Conservation (phyloP, 2,329 filamentous ascomycete species). For the Exophiala viscosa region DNA sequence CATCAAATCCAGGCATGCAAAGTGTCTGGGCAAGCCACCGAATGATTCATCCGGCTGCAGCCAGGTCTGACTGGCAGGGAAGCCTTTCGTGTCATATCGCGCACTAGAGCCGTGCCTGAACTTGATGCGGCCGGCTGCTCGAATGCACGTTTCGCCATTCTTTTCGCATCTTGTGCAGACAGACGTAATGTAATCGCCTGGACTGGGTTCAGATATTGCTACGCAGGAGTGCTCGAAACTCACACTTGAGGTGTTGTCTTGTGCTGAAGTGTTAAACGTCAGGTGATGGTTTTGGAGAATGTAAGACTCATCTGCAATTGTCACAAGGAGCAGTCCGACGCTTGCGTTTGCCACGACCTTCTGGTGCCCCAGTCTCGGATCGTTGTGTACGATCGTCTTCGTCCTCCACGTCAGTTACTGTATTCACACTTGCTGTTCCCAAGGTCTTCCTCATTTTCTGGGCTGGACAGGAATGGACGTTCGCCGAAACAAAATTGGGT, state of each 20-base stretch:
- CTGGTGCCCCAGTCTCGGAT: not conserved
- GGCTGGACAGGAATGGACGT: not conserved
- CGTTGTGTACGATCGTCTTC: not conserved
- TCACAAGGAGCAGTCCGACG: slow-evolving; percentile 10
- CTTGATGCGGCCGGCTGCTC: slow-evolving; percentile 7
- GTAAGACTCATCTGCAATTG: slow-evolving; percentile 14
- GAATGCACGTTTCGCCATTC: slow-evolving; percentile 15
- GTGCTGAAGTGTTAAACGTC: slow-evolving; percentile 5
- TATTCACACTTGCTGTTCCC: not conserved
- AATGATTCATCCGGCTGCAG: slow-evolving; percentile 28
- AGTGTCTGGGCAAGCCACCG: not conserved
- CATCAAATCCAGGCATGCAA: not conserved
- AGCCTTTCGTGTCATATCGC: slow-evolving; percentile 31
- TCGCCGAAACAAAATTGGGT: not conserved
- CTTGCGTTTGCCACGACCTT: slow-evolving; percentile 7
- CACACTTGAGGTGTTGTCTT: slow-evolving; percentile 20
- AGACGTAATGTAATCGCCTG: slow-evolving; percentile 8
- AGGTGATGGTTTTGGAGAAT: not conserved
- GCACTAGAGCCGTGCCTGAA: slow-evolving; percentile 36
- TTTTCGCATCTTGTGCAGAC: slow-evolving; percentile 16
- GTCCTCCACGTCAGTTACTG: not conserved
- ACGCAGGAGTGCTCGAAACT: not conserved
- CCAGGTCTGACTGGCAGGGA: slow-evolving; percentile 35
- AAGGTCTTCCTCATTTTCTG: slow-evolving; percentile 6
- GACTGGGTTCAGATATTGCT: not conserved